These are phyloP conservation scores for Lasiosphaeria miniovina DNA, from an alignment of 495 filamentous ascomycete species.

Conservation along the genomic window DNA sequence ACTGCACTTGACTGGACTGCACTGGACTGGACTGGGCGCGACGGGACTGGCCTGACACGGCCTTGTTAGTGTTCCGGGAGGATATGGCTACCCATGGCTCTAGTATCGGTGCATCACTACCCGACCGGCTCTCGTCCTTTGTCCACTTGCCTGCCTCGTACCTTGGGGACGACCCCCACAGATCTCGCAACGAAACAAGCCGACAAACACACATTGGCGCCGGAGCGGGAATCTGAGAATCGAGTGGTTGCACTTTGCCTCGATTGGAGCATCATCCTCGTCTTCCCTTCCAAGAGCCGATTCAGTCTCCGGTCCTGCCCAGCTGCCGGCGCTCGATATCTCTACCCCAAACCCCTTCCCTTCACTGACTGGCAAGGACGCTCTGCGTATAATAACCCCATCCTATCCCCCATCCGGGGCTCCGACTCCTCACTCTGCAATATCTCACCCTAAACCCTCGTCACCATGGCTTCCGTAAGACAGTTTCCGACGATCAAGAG, in stretches of 20 bases:
- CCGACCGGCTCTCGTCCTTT: constrained; percentile 9
- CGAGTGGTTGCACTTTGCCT: neutral
- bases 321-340: constrained; percentile 13
- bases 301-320: neutral
- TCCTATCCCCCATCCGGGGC: neutral
- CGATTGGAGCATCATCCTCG: constrained; percentile 1
- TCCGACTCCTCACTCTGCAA: neutral
- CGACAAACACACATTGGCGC: neutral
- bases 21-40: constrained; percentile 1
- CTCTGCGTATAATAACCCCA: neutral
- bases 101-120: constrained; percentile 20
- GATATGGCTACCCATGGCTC: neutral
- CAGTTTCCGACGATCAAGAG: constrained; percentile 73
- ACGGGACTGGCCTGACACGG: neutral
- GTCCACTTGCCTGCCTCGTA: neutral
- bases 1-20: neutral
- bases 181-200: neutral
- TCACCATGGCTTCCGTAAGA: constrained; percentile 43
- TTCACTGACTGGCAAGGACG: neutral
- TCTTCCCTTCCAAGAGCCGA: neutral
- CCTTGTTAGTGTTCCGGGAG: too few species aligned
- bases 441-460: neutral
- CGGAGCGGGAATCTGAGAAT: neutral
- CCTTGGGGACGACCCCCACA: neutral
- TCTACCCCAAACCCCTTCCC: neutral